Base-by-base conservation (phyloP, 306 rosid genomes). In the Arachis hypogaea region DNA sequence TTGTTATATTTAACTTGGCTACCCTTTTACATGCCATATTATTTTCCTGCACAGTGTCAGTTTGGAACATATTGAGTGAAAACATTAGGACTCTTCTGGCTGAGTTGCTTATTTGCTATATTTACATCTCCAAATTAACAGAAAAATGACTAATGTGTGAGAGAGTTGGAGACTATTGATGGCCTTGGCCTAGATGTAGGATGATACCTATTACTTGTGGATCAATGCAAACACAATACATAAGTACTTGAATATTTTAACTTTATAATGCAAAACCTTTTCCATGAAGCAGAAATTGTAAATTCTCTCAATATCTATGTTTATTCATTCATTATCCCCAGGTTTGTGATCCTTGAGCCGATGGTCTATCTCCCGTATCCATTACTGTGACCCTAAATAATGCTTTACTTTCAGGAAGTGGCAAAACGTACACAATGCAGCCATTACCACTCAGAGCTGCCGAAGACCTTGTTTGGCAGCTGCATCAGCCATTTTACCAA, bases 371-470 rank as follows among this genome's bases (percentile, higher is more conserved):
- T 43, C 45, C 11, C 59, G 46, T 45, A 11, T 70, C 55, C 63
- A 49, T 61, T 67, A 52, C 59, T 63, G 12, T 46, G 57, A 75
- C 79, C 36, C 76, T 80, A 28, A 28, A 80, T 58, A 73, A 47
- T 83, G 61, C 52, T 69, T 75, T 71, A 51, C 70, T 66, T 76
- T 64, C 90, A 95, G 99, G 99, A 66, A 95, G 99, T 87, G 99
- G 99, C 58, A 95, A 95, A 79, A 95, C 99, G 22, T 95, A 88
- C 78, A 95, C 99, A 7, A 95, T 95, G 99, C 96, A 95, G 79
- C 99, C 99, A 7, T 83, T 95, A 76, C 99, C 99, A 62, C 85
- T 95, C 82, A 82, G 99, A 81, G 99, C 99, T 82, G 93, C 85
- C 12, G 90, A 87, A 83, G 92, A 95, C 85, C 90, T 95, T 59